These are phyloP conservation scores for Exophiala xenobiotica DNA, from an alignment of 2,329 filamentous ascomycete genomes.

Conservation along the genomic window DNA sequence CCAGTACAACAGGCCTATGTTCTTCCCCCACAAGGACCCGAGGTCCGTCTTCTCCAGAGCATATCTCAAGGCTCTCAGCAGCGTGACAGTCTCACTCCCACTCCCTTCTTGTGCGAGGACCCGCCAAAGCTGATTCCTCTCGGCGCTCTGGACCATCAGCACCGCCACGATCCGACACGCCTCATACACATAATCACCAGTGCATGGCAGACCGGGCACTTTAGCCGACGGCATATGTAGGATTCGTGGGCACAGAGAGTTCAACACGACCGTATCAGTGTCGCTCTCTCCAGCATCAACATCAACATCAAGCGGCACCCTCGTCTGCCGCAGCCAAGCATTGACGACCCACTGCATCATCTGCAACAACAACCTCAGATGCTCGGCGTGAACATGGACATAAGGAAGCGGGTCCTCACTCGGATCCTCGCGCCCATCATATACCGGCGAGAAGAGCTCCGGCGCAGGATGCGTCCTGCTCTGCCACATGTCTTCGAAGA, in stretches of 20 bases:
- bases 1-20: constrained; percentile 19
- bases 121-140: constrained; percentile 5
- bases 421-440: constrained; percentile 12
- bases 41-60: constrained; percentile 13
- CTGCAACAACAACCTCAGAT: constrained; percentile 11
- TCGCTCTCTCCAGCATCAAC: background rate
- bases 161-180: constrained; percentile 16
- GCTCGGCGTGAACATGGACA: constrained; percentile 1
- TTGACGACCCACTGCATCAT: constrained; percentile 17
- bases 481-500: constrained; percentile 16
- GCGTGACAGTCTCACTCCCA: too few relatives aligned
- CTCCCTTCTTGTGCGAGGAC: background rate
- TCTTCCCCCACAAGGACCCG: constrained; percentile 12
- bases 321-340: constrained; percentile 10
- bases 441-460: constrained; percentile 16
- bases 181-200: constrained; percentile 16
- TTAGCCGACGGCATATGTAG: constrained; percentile 13
- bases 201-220: constrained; percentile 5
- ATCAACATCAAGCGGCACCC: background rate
- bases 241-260: constrained; percentile 7
- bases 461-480: constrained; percentile 5
- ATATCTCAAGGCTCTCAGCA: constrained; percentile 6
- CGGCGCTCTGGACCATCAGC: constrained; percentile 14
- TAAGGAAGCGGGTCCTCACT: constrained; percentile 15
- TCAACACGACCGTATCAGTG: background rate